Evolutionary conservation across 2,329 filamentous ascomycete genomes (phyloP).

Genomic region (Colletotrichum eleusines): DNA sequence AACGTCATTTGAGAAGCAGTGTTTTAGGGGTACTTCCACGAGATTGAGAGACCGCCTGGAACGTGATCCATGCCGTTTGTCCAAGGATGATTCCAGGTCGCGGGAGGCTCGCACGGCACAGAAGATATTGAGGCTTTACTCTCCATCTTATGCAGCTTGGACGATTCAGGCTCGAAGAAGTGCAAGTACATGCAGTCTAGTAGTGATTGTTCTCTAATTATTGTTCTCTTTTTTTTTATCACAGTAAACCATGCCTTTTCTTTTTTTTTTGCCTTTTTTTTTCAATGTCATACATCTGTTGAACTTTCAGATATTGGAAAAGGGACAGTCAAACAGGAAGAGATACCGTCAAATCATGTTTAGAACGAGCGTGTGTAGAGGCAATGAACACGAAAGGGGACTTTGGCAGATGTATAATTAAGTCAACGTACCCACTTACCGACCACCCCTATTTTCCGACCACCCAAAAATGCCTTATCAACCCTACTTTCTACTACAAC

Average conservation of each 20-base stretch:
- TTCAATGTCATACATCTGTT: not conserved
- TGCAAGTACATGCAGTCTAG: not conserved
- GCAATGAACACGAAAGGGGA: not conserved
- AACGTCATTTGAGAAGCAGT: no score
- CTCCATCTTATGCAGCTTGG: not conserved
- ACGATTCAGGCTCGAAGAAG: not conserved
- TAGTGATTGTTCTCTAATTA: not conserved
- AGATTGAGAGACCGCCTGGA: not conserved
- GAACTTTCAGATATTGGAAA: not conserved
- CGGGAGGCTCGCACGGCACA: not conserved
- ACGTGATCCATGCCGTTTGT: not conserved
- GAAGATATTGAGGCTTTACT: not conserved
- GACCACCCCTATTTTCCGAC: no score
- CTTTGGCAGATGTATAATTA: not conserved
- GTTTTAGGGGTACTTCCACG: not conserved
- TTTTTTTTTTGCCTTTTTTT: not conserved
- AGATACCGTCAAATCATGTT: not conserved
- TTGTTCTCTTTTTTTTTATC: no score
- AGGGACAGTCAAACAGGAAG: not conserved
- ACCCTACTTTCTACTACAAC: no score
- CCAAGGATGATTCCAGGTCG: not conserved
- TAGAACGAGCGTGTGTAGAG: fast-evolving
- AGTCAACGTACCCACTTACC: no score
- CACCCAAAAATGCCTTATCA: no score
- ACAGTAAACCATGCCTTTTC: no score